Conservation (phyloP, 306 rosid species). For the Mimosa pudica region DNA sequence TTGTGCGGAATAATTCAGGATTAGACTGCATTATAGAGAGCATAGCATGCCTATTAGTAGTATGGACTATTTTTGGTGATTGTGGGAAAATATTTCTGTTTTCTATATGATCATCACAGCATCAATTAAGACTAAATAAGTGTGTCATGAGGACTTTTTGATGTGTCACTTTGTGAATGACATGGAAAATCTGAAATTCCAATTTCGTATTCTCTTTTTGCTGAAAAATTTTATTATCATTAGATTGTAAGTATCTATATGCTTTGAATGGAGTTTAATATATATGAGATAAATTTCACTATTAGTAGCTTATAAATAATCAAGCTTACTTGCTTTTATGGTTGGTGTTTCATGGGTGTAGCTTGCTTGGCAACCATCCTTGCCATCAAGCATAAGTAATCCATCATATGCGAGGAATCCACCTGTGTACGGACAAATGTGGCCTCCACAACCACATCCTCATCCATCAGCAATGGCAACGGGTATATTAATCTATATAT, state of each 20-base stretch:
- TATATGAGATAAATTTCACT: not conserved
- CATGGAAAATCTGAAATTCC: slow-evolving; percentile 1
- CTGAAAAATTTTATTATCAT: not conserved
- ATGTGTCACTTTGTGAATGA: not conserved
- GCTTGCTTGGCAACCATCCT: slow-evolving; percentile 77
- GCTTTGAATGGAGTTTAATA: not conserved
- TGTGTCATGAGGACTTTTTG: slow-evolving; percentile 19
- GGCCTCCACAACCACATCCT: slow-evolving; percentile 56
- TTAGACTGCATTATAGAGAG: slow-evolving; percentile 8
- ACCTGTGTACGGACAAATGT: slow-evolving; percentile 42
- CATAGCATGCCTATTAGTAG: not conserved
- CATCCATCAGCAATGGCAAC: slow-evolving; percentile 56
- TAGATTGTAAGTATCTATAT: not conserved
- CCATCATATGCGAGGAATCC: slow-evolving; percentile 67
- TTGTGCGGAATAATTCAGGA: not conserved
- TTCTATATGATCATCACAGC: slow-evolving; percentile 18
- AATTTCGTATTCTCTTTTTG: not conserved
- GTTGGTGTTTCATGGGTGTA: slow-evolving; percentile 48
- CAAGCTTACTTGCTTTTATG: not conserved
- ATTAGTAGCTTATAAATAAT: not conserved
- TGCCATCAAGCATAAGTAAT: slow-evolving; percentile 65
- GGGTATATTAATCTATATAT: slow-evolving; percentile 42
- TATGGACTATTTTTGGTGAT: not conserved
- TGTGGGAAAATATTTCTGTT: slow-evolving; percentile 14
- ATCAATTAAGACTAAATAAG: slow-evolving; percentile 21